phyloP scores from a whole-genome alignment of 1,139 yeast genomes.

The Meyerozyma smithsonii region DNA sequence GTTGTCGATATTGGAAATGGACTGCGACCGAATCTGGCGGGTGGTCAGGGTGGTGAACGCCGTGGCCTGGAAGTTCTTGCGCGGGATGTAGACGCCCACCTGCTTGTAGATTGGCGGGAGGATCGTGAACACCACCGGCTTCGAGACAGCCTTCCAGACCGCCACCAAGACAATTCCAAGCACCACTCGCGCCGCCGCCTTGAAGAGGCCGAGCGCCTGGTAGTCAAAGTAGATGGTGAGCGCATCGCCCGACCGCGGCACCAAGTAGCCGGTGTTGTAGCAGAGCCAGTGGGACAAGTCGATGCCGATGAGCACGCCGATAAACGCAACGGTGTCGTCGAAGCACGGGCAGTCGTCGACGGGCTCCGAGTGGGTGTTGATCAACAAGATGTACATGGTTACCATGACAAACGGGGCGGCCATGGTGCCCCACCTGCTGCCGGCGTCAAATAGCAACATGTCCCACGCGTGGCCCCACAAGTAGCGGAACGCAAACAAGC shows the following conservation, averaged over 20 bases:
- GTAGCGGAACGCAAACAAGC: constrained; percentile 40
- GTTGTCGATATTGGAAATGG: constrained; percentile 31
- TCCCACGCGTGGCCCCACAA: constrained; percentile 39
- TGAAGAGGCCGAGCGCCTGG: constrained; percentile 36
- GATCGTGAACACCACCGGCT: constrained; percentile 52
- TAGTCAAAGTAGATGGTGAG: constrained; percentile 36
- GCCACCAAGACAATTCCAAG: constrained; percentile 60
- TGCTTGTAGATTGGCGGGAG: constrained; percentile 45
- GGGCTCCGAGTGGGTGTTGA: constrained; percentile 77
- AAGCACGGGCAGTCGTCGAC: constrained; percentile 95
- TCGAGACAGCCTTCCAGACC: constrained; percentile 64
- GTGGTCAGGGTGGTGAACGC: constrained; percentile 34
- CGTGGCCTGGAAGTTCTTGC: constrained; percentile 38
- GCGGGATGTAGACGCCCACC: constrained; percentile 39
- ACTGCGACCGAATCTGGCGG: constrained; percentile 35
- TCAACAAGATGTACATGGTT: constrained; percentile 41
- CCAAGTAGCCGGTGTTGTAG: constrained; percentile 21
- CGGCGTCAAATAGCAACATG: constrained; percentile 20
- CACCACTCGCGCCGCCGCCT: constrained; percentile 40
- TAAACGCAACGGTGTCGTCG: constrained; percentile 90
- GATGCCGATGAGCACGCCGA: constrained; percentile 81
- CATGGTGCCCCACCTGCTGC: constrained; percentile 18
- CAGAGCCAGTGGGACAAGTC: constrained; percentile 52
- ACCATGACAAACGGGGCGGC: constrained; percentile 29
- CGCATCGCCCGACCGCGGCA: constrained; percentile 22